Evolutionary conservation across 2,329 filamentous ascomycete species (phyloP).

Genomic region (Colletotrichum karsti): DNA sequence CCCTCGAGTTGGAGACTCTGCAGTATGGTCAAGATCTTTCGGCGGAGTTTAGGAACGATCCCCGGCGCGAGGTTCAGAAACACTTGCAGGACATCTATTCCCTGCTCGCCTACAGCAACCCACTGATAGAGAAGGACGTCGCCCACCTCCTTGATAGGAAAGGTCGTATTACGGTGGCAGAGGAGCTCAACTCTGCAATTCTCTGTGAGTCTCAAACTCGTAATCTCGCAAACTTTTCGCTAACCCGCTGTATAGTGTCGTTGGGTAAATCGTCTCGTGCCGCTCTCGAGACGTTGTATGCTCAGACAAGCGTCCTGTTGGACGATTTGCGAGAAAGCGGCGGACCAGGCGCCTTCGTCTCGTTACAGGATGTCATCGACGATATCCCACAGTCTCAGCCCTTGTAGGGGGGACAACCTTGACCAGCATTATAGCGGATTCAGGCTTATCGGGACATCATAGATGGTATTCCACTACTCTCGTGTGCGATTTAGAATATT

Average conservation of each 20-base stretch:
- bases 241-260: constrained; percentile 66
- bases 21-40: constrained; percentile 82
- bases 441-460: background rate
- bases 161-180: constrained; percentile 81
- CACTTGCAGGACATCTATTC: constrained; percentile 87
- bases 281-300: constrained; percentile 84
- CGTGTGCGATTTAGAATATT: constrained; percentile 18
- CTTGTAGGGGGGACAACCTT: background rate
- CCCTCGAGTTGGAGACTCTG: constrained; percentile 75
- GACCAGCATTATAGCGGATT: background rate
- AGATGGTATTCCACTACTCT: constrained; percentile 16
- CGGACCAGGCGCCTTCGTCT: constrained; percentile 84
- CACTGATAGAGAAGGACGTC: constrained; percentile 76
- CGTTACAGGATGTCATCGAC: constrained; percentile 58
- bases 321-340: constrained; percentile 83
- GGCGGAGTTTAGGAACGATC: constrained; percentile 78
- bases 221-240: background rate
- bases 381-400: constrained; percentile 50
- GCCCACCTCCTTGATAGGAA: constrained; percentile 80
- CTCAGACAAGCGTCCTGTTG: constrained; percentile 87
- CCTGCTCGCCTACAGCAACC: constrained; percentile 86
- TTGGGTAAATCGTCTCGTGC: constrained; percentile 90
- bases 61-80: constrained; percentile 74
- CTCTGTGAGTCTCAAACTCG: constrained; percentile 68
- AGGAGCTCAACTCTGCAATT: constrained; percentile 94